These are phyloP conservation scores for Hypocrella siamensis DNA, from an alignment of 2,329 filamentous ascomycete species.

Conservation along the genomic window DNA sequence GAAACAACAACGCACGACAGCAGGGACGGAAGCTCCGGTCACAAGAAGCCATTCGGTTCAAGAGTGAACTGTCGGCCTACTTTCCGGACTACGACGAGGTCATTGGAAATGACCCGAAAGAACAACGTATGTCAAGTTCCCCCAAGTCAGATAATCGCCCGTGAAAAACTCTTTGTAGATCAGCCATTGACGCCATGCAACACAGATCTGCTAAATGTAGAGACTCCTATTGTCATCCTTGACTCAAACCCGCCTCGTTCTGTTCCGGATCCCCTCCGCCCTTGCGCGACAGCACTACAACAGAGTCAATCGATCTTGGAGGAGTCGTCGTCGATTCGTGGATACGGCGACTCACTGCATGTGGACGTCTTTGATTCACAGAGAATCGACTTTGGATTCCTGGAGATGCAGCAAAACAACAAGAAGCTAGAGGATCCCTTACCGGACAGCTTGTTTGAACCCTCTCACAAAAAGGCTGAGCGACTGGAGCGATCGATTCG, in stretches of 20 bases:
- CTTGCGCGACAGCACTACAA: neutral
- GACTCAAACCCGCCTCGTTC: slow-evolving; percentile 30
- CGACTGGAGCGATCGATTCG: slow-evolving; percentile 45
- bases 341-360: slow-evolving; percentile 40
- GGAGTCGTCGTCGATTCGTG: slow-evolving; percentile 26
- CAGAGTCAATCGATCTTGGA: neutral
- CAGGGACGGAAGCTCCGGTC: slow-evolving; percentile 71
- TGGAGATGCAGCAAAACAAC: slow-evolving; percentile 28
- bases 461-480: slow-evolving; percentile 41
- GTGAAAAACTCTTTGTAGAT: neutral
- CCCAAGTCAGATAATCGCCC: too few relatives aligned
- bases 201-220: slow-evolving; percentile 56
- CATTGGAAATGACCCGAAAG: slow-evolving; percentile 69
- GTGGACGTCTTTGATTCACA: slow-evolving; percentile 40
- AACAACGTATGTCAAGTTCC: slow-evolving; percentile 45
- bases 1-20: slow-evolving; percentile 28
- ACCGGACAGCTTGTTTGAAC: slow-evolving; percentile 36
- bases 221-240: slow-evolving; percentile 58
- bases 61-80: slow-evolving; percentile 81
- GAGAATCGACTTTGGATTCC: slow-evolving; percentile 37
- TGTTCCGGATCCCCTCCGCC: slow-evolving; percentile 5
- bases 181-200: neutral
- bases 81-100: slow-evolving; percentile 92
- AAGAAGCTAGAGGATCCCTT: slow-evolving; percentile 36
- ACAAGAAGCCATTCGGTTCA: slow-evolving; percentile 70